Percentiles rank a stretch among this genome's conserved stretches.
Conservation (phyloP, 2,329 filamentous ascomycete species). For the Botrytis elliptica region DNA sequence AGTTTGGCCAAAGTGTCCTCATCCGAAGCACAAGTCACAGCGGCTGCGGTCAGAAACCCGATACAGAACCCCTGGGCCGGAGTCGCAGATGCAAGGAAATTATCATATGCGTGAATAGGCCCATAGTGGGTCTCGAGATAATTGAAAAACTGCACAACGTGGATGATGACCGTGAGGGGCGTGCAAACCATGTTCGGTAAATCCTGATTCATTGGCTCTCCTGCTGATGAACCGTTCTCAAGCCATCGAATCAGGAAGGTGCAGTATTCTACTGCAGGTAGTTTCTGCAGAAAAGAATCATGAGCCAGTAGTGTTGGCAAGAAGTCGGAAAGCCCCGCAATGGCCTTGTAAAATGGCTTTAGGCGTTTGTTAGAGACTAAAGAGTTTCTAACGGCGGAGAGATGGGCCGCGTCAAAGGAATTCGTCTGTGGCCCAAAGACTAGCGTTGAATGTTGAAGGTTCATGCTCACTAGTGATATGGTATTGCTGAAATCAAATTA, state of each 20-base stretch:
- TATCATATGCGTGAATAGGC: background rate
- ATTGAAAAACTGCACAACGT: conserved; percentile 2
- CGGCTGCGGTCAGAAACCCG: conserved; percentile 27
- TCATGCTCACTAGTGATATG: background rate
- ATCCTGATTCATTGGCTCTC: background rate
- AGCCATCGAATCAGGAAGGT: background rate
- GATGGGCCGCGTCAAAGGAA: background rate
- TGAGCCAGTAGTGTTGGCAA: background rate
- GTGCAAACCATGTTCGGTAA: conserved; percentile 4
- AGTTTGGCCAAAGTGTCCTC: conserved; percentile 23
- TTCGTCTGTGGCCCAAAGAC: background rate
- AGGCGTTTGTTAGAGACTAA: background rate
- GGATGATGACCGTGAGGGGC: conserved; percentile 5
- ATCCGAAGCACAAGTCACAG: conserved; percentile 22
- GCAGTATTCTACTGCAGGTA: background rate
- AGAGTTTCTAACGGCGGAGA: background rate
- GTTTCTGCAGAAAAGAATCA: background rate
- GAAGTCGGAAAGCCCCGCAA: background rate
- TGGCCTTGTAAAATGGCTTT: background rate
- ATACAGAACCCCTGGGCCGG: conserved; percentile 29
- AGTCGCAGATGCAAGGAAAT: background rate
- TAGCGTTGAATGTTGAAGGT: background rate
- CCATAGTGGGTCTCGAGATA: background rate
- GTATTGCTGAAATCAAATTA: background rate
- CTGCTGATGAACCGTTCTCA: background rate